Evolutionary conservation across 495 filamentous ascomycete genomes (phyloP).

Genomic region (Collariella sp.): DNA sequence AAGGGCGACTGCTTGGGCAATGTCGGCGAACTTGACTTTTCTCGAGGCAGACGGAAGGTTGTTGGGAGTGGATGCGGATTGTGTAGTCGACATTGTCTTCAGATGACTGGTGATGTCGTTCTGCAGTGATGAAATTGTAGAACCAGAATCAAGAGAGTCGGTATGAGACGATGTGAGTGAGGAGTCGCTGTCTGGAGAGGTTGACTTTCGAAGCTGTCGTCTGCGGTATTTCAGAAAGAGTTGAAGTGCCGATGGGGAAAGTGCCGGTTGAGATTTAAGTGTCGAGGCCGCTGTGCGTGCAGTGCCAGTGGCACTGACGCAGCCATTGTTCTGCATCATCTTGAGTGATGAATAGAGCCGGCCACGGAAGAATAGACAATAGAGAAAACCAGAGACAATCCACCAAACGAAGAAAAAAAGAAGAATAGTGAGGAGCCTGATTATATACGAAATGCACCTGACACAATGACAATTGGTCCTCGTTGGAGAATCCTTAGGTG

Average conservation of each 20-base stretch:
- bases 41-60: background rate
- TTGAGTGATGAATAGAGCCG: background rate
- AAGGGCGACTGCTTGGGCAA: background rate
- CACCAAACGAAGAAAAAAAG: no score
- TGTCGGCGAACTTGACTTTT: background rate
- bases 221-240: background rate
- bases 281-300: background rate
- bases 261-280: background rate
- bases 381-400: no score
- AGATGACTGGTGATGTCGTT: background rate
- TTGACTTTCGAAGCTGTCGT: background rate
- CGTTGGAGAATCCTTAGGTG: background rate
- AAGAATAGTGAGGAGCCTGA: no score
- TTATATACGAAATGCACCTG: no score
- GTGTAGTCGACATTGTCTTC: background rate
- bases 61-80: background rate
- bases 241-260: background rate
- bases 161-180: background rate
- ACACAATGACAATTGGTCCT: background rate
- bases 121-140: background rate
- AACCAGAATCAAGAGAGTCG: background rate
- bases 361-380: background rate
- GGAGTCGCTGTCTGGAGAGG: background rate
- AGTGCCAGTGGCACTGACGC: background rate
- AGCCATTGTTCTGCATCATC: constrained; percentile 3